Conservation (phyloP, 306 rosid genomes). For the Erythrophleum fordii region DNA sequence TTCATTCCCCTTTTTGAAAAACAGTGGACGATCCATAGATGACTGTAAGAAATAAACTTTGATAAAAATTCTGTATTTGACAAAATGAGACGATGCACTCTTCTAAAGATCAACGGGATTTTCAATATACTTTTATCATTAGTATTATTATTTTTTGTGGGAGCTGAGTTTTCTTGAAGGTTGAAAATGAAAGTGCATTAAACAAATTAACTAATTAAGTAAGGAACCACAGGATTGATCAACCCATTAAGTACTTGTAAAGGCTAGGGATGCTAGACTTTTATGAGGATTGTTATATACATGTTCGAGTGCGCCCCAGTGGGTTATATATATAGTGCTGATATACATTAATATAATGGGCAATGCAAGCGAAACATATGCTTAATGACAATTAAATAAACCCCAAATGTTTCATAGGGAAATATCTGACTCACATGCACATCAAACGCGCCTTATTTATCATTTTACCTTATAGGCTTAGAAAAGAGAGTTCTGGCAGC, state of each 20-base stretch:
- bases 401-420: constrained; percentile 17
- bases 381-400: constrained; percentile 32
- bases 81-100: neutral
- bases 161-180: neutral
- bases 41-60: neutral
- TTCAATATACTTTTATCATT: neutral
- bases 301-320: constrained; percentile 8
- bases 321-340: neutral
- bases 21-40: constrained; percentile 11
- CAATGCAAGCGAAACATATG: constrained; percentile 8
- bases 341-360: neutral
- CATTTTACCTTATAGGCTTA: constrained; percentile 11
- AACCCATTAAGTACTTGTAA: constrained; percentile 38
- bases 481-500: constrained; percentile 3
- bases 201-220: neutral
- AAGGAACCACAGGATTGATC: constrained; percentile 12
- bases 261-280: constrained; percentile 38
- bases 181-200: neutral
- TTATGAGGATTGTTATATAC: constrained; percentile 7
- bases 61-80: constrained; percentile 8
- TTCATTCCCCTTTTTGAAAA: neutral
- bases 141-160: neutral
- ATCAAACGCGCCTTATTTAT: constrained; percentile 29
- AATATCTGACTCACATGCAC: constrained; percentile 28
- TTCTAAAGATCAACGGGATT: neutral